These are phyloP conservation scores for Jacaranda mimosifolia DNA, from an alignment of 257 asterid genomes.

Conservation along the genomic window DNA sequence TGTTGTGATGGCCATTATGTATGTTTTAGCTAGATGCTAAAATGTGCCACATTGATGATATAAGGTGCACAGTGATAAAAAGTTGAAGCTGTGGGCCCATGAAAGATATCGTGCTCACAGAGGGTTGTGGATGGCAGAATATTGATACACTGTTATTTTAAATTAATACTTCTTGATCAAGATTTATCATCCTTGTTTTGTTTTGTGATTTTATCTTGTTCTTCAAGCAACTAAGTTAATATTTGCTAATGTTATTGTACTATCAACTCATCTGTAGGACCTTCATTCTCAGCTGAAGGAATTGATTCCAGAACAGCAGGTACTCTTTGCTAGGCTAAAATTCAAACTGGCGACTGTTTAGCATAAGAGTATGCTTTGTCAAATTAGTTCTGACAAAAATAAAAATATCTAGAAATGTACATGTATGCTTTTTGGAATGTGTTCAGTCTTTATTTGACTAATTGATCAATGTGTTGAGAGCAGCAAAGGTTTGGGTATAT, in stretches of 20 bases:
- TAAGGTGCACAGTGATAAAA: not conserved
- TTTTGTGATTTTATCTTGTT: slow-evolving; percentile 21
- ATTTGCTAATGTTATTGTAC: slow-evolving; percentile 25
- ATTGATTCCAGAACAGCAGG: slow-evolving; percentile 92
- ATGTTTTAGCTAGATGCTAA: not conserved
- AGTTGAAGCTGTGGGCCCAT: not conserved
- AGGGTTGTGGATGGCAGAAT: slow-evolving; percentile 6
- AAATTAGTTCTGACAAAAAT: not conserved
- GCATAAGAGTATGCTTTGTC: not conserved
- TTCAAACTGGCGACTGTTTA: not conserved
- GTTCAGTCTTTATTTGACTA: slow-evolving; percentile 17
- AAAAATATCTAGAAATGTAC: not conserved
- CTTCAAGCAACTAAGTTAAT: slow-evolving; percentile 18
- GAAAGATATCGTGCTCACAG: not conserved
- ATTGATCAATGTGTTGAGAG: not conserved
- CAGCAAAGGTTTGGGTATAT: slow-evolving; percentile 8
- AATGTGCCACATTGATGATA: not conserved
- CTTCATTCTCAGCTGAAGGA: slow-evolving; percentile 85
- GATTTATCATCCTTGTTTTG: slow-evolving; percentile 1
- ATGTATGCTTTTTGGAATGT: slow-evolving; percentile 9
- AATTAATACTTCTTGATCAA: not conserved
- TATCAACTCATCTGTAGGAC: slow-evolving; percentile 53
- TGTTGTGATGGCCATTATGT: not conserved
- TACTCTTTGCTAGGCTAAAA: slow-evolving; percentile 35
- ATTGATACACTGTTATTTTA: not conserved